Base-by-base conservation (phyloP, 2,329 filamentous ascomycete genomes). In the Monilinia vaccinii-corymbosi region DNA sequence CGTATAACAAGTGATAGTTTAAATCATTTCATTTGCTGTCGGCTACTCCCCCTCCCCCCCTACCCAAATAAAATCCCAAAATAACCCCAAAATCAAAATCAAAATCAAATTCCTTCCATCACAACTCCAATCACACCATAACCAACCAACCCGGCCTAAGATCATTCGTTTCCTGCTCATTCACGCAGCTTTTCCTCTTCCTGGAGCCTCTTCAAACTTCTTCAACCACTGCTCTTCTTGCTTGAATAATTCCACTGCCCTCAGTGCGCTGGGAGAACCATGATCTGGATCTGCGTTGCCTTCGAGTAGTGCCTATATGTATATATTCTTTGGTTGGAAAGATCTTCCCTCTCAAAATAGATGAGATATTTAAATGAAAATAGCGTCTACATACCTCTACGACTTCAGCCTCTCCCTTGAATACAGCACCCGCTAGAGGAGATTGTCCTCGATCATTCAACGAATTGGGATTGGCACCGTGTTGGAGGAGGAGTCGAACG, bases 351-450 rank as follows among this genome's bases (percentile, higher is more conserved):
- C 45, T 23, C 25, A 21, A 57, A 32, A 36, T n/a, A 21, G 2
- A 94, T 0, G 93, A 99, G 71, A 95, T 91, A 69, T 91, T 95
- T 86, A 87, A 13, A 88, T 31, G 9, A 9, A 45, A 28, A 13
- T 21, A 13, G 46, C 23, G 23, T 21, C 32, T 47, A 7, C 71
- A 55, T 61, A 81, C 79, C 70, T 81, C 80, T 11, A 89, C 79
- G 3, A 89, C 82, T 4, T 79, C 81, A 58, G 81, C 79, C 68
- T 87, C 84, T 13, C 82, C 82, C 72, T 90, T 90, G 71, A 90
- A 90, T 10, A 90, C 83, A 0, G 86, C 86, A 0, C 87, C 87
- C 0, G 86, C 86, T 4, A 90, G 75, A 0, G 84, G 83, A 63
- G 84, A 87, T 73, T 90, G 87, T 0, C 83, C 83, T 48, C 81